Evolutionary conservation across 2,329 filamentous ascomycete genomes (phyloP).

Genomic region (Rhytidhysteron rufulum): DNA sequence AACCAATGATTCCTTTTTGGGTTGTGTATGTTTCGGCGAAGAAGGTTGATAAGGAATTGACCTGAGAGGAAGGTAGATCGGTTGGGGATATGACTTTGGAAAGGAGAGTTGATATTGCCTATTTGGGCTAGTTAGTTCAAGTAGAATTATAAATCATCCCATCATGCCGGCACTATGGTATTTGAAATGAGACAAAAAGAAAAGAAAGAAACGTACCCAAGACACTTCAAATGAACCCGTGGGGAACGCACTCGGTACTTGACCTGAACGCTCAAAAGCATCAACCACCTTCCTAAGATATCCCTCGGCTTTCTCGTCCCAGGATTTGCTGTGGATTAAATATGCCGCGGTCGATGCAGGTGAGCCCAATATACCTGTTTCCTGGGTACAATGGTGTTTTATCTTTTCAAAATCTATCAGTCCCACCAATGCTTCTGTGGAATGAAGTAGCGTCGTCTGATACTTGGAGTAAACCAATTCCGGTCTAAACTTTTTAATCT

Average conservation of each 20-base stretch:
- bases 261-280: too few relatives aligned
- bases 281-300: conserved; percentile 19
- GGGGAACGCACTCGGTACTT: not conserved
- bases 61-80: too few relatives aligned
- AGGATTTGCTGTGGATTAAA: conserved; percentile 26
- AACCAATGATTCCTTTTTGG: not conserved
- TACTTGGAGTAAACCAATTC: conserved; percentile 4
- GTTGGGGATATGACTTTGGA: too few relatives aligned
- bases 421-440: conserved; percentile 37
- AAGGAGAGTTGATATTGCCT: too few relatives aligned
- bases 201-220: not conserved
- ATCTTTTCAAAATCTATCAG: conserved; percentile 36
- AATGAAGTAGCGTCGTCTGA: not conserved
- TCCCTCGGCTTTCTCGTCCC: conserved; percentile 31
- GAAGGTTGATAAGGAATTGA: too few relatives aligned
- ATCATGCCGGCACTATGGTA: too few relatives aligned
- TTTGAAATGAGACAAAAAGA: too few relatives aligned
- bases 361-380: conserved; percentile 36
- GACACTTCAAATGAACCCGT: not conserved
- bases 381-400: conserved; percentile 23
- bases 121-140: too few relatives aligned
- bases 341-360: conserved; percentile 41
- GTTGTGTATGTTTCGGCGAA: not conserved
- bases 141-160: too few relatives aligned
- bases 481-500: conserved; percentile 4